phyloP scores from a whole-genome alignment of 495 filamentous ascomycete genomes.

The Penicillium daleae region DNA sequence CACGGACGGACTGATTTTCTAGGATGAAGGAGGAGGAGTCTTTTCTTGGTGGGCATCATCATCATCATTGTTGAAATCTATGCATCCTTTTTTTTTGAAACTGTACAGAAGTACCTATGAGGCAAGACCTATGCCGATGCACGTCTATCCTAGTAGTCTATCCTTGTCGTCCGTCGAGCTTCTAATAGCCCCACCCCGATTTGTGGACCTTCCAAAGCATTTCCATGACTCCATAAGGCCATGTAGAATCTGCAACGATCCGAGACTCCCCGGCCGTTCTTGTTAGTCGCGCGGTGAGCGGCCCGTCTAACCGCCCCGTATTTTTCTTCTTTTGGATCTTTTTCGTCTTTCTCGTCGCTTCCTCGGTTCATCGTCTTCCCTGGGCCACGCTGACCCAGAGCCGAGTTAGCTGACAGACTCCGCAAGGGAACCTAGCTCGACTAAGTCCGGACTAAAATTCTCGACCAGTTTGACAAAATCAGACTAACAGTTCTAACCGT shows the following conservation, averaged over 20 bases:
- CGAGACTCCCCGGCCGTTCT: too few relatives aligned
- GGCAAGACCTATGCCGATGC: background rate
- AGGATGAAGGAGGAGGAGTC: background rate
- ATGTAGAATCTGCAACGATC: too few relatives aligned
- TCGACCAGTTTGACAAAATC: background rate
- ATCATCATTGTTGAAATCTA: constrained; percentile 9
- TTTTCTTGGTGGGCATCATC: constrained; percentile 1
- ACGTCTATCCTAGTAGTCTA: background rate
- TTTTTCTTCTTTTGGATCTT: background rate
- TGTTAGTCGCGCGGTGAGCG: constrained; percentile 26
- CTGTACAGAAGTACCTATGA: constrained; percentile 11
- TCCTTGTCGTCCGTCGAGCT: constrained; percentile 1
- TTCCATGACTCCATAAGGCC: too few relatives aligned
- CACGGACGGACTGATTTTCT: background rate
- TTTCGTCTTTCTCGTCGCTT: background rate
- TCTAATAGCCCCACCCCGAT: background rate
- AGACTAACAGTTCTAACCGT: too few relatives aligned
- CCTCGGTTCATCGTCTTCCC: background rate
- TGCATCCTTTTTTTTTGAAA: constrained; percentile 5
- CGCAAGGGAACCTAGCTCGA: background rate
- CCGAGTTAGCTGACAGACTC: background rate
- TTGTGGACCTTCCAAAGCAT: too few relatives aligned
- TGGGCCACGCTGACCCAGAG: background rate
- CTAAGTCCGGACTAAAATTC: background rate
- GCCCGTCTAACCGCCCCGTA: constrained; percentile 35